These are phyloP conservation scores for Diutina mesorugosa DNA, from an alignment of 1,139 yeast genomes.

Conservation along the genomic window DNA sequence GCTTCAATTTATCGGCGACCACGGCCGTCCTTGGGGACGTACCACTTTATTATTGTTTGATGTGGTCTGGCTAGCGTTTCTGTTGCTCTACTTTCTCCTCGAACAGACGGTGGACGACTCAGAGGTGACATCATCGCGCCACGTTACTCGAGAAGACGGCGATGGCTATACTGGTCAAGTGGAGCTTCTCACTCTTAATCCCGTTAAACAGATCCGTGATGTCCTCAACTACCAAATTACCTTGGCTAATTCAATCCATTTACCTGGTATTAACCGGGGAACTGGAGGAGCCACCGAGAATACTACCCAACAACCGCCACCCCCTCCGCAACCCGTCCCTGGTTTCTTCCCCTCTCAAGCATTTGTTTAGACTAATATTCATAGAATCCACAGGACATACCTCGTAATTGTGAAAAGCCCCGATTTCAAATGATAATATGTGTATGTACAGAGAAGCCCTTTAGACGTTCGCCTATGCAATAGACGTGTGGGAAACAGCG, in stretches of 20 bases:
- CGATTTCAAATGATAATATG: background rate
- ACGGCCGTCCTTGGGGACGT: conserved; percentile 16
- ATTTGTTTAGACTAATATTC: background rate
- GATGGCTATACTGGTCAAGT: background rate
- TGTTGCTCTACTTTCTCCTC: conserved; percentile 19
- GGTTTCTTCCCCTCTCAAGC: conserved; percentile 1
- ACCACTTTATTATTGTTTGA: conserved; percentile 15
- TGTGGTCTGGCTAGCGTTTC: conserved; percentile 13
- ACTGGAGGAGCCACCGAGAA: too few species aligned
- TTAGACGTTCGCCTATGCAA: background rate
- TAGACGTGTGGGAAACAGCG: background rate
- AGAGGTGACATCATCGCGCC: conserved; percentile 7
- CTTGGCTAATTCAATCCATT: background rate
- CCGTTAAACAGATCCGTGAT: background rate
- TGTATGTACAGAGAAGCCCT: background rate
- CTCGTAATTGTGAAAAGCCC: too few species aligned
- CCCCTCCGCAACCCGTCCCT: background rate
- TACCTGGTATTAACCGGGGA: background rate
- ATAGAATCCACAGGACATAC: background rate
- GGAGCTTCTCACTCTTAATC: background rate
- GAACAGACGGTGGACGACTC: conserved; percentile 22
- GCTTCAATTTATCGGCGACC: conserved; percentile 30
- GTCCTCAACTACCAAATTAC: background rate
- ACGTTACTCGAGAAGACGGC: background rate
- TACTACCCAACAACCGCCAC: background rate